phyloP scores from a whole-genome alignment of 306 rosid species.

The Vicia sativa region DNA sequence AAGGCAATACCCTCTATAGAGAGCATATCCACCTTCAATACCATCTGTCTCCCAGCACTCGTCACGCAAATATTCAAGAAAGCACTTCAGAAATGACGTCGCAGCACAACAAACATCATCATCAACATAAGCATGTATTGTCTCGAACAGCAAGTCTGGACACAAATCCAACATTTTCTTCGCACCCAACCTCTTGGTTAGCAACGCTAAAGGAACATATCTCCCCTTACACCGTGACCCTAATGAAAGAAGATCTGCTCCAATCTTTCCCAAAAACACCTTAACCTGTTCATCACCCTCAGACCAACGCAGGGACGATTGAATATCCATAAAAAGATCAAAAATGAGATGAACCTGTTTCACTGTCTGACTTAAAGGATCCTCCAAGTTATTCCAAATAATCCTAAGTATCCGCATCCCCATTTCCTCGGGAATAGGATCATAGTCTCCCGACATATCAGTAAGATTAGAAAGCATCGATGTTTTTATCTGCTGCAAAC shows the following conservation, averaged over 20 bases:
- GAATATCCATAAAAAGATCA: slow-evolving; percentile 89
- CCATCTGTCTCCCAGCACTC: slow-evolving; percentile 90
- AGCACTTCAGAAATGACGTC: slow-evolving; percentile 83
- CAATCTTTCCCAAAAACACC: slow-evolving; percentile 67
- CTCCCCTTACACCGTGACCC: slow-evolving; percentile 95
- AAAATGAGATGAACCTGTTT: slow-evolving; percentile 91
- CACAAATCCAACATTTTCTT: slow-evolving; percentile 70
- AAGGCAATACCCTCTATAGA: slow-evolving; percentile 73
- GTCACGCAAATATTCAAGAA: slow-evolving; percentile 85
- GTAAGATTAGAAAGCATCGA: slow-evolving; percentile 62
- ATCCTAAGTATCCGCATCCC: slow-evolving; percentile 74
- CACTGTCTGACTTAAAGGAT: slow-evolving; percentile 95
- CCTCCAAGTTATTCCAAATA: slow-evolving; percentile 94
- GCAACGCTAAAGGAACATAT: slow-evolving; percentile 83
- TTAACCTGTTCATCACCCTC: slow-evolving; percentile 71
- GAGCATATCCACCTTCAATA: slow-evolving; percentile 80
- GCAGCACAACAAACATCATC: slow-evolving; percentile 96
- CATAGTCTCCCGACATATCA: slow-evolving; percentile 47
- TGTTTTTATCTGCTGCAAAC: slow-evolving; percentile 90
- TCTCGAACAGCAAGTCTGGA: slow-evolving; percentile 64
- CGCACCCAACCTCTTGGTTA: slow-evolving; percentile 88
- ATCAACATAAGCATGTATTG: slow-evolving; percentile 73
- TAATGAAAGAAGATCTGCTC: slow-evolving; percentile 70
- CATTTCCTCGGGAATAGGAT: slow-evolving; percentile 82
- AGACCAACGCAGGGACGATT: slow-evolving; percentile 71